Base-by-base conservation (phyloP, 108 stramenopile species). In the Fragilariopsis cylindrus region DNA sequence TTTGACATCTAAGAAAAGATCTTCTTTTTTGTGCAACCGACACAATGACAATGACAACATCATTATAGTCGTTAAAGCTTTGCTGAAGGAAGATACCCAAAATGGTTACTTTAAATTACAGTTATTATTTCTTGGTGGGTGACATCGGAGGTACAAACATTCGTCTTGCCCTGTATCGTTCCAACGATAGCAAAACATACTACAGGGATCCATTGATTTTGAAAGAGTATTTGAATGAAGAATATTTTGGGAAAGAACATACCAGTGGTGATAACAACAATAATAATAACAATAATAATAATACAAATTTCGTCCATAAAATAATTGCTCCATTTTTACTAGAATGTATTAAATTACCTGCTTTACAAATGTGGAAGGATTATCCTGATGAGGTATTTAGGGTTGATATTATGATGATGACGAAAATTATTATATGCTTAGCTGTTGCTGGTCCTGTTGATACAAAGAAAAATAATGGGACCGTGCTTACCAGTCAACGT, bases 381-480 rank as follows among this genome's bases (percentile, higher is more conserved):
- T 5, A 5, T 42, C 5, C 5, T 15, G 0, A 42, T 15, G 7
- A 4, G 4, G 15, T 15, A 7, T 7, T 13, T 39, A 63, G 40
- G 5, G 5, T 39, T 4, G 30, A 63, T 39, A 42, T 42, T 39
- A 4, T 15, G 18, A 63, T 4, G 30, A 42, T 39, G 30, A 15
- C 5, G 40, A 6, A 63, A 16, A 71, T 82, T 58, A 73, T 88
- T 41, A 92, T 79, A 4, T 94, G 92, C 76, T 68, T 96, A 58
- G 96, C 93, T 21, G 74, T 88, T 19, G 94, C 96, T n/a, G 96
- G 96, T 19, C 92, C 94, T 6, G 96, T 97, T 48, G 62, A 63
- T 11, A 41, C 42, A n/a, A n/a, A 11, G 43, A 13, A n/a, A 44
- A 76, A 64, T 46, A 84, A 95, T 67, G 84, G 81, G 68, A 80